Evolutionary conservation across 2,329 filamentous ascomycete species (phyloP).

Genomic region (Neoarthrinium moseri): DNA sequence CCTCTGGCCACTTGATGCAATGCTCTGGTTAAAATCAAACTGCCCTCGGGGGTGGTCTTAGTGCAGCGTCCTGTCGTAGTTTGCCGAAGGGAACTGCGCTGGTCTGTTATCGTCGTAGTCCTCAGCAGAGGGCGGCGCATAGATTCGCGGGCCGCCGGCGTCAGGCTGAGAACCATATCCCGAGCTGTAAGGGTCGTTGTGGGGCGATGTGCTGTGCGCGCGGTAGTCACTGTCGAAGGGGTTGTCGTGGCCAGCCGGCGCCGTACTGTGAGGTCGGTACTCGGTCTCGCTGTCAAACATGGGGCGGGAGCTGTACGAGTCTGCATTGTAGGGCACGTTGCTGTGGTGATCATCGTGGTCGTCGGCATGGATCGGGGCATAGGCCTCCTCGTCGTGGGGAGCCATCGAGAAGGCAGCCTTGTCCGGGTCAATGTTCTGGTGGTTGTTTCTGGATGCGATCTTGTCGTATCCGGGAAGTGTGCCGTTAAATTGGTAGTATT

Average conservation of each 20-base stretch:
- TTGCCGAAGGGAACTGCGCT: slow-evolving; percentile 54
- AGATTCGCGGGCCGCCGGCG: slow-evolving; percentile 27
- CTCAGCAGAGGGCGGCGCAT: slow-evolving; percentile 38
- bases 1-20: too few relatives aligned
- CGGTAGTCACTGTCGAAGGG: slow-evolving; percentile 45
- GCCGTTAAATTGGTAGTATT: slow-evolving; percentile 62
- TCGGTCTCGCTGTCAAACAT: slow-evolving; percentile 51
- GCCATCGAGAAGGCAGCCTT: slow-evolving; percentile 69
- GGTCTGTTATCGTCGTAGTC: slow-evolving; percentile 46
- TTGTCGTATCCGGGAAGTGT: slow-evolving; percentile 61
- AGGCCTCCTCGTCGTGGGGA: slow-evolving; percentile 65
- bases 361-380: slow-evolving; percentile 59
- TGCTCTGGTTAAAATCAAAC: too few relatives aligned
- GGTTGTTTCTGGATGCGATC: slow-evolving; percentile 29
- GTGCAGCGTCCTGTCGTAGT: slow-evolving; percentile 53
- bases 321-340: slow-evolving; percentile 26
- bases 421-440: slow-evolving; percentile 62
- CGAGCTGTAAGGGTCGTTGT: slow-evolving; percentile 24
- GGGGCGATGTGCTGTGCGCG: slow-evolving; percentile 30
- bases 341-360: slow-evolving; percentile 45
- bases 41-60: too few relatives aligned
- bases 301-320: slow-evolving; percentile 30
- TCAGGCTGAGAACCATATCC: slow-evolving; percentile 23
- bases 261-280: slow-evolving; percentile 39
- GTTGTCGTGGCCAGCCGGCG: slow-evolving; percentile 27